A percentile compares a stretch with the other conserved stretches of the same genome.
These are phyloP conservation scores for Epichloe uncinata DNA, from an alignment of 2,329 filamentous ascomycete species.

Conservation along the genomic window DNA sequence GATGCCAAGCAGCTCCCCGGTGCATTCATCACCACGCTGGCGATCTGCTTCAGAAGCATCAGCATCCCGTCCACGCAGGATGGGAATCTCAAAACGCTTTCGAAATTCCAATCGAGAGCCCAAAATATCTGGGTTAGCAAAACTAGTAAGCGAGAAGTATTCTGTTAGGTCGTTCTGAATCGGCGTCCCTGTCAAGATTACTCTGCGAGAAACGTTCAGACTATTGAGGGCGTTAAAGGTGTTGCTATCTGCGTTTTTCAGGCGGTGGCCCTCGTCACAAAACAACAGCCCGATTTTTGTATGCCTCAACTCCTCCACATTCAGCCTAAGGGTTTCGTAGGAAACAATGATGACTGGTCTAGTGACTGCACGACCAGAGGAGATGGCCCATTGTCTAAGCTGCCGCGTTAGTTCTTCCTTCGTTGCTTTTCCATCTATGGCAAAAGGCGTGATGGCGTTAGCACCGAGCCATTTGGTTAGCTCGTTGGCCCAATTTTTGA, in stretches of 20 bases:
- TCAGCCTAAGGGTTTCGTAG: conserved; percentile 86
- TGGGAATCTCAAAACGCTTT: conserved; percentile 87
- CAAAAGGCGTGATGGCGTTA: conserved; percentile 84
- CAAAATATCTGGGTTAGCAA: conserved; percentile 86
- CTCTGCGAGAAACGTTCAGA: conserved; percentile 77
- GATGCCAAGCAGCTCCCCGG: conserved; percentile 64
- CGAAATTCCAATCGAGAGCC: conserved; percentile 84
- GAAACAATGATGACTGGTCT: conserved; percentile 94
- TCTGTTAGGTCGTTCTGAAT: conserved; percentile 98
- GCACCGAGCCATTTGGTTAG: conserved; percentile 90
- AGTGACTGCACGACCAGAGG: conserved; percentile 77
- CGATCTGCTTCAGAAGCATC: conserved; percentile 74
- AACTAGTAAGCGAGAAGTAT: conserved; percentile 91
- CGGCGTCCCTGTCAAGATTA: conserved; percentile 91
- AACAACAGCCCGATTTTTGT: conserved; percentile 85
- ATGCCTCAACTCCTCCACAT: conserved; percentile 79
- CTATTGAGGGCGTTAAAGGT: conserved; percentile 86
- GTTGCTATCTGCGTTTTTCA: conserved; percentile 94
- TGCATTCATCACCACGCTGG: conserved; percentile 69
- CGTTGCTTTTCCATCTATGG: conserved; percentile 89
- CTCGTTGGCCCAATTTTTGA: conserved; percentile 97
- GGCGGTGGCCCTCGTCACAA: conserved; percentile 89
- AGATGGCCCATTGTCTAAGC: conserved; percentile 87
- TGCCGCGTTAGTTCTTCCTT: conserved; percentile 89
- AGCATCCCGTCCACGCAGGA: conserved; percentile 81